Evolutionary conservation across 352 stramenopile genomes (phyloP), one percentile per base, ranked within the genome.

Genomic region (Thalassiosira ordinaria): DNA sequence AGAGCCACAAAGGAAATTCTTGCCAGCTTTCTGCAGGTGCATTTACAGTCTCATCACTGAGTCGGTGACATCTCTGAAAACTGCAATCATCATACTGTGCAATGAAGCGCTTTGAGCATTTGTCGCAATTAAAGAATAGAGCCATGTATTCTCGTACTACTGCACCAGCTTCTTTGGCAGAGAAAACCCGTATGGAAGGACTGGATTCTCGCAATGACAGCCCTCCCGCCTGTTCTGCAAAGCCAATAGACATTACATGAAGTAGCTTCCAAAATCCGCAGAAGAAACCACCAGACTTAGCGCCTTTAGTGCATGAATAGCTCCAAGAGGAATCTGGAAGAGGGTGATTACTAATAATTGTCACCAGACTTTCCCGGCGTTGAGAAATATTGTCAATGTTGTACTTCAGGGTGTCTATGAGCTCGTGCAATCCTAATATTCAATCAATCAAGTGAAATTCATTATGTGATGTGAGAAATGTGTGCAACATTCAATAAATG

Each of bases 181-280:
- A 85, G 74, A 93, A 91, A 2, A 77, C 68, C 20, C 61, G 57
- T n/a, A 84, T 79, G 24, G 65, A 59, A 0, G 55, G 63, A 46
- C 70, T 39, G 9, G 84, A 89, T 22, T 68, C 73, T 74, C n/a
- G 70, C 57, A 72, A 68, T 20, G 82, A 82, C 13, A 85, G 33
- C 14, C 89, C 86, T 47, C 89, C 86, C 46, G 73, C 62, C 39
- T 91, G 84, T 47, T 94, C 80, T 22, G 85, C 86, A 46, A 94
- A 65, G 11, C 89, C 89, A 24, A 92, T 55, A 14, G 85, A 90
- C 13, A 86, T 76, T 27, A 89, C 69, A 65, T 94, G 89, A 2
- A 94, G 68, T 14, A 94, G 65, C 47, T 91, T 91, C 89, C 89
- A 94, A 31, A 92, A 85, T 27, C 87, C 89, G 65, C 88, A 78